phyloP scores from a whole-genome alignment of 495 filamentous ascomycete species.

The Hamigera avellanea region DNA sequence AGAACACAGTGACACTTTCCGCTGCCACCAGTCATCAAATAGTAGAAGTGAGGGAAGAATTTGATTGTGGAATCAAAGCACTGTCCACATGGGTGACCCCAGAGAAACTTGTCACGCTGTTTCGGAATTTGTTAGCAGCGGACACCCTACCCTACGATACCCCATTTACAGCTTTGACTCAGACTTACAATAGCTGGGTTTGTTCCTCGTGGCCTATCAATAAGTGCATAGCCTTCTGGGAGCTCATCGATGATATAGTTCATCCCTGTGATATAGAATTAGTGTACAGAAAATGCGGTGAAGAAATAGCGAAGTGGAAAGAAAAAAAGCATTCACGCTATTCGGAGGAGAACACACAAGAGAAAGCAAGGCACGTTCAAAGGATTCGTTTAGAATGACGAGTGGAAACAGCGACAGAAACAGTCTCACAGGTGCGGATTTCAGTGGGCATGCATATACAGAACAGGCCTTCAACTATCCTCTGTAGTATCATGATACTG shows the following conservation, averaged over 20 bases:
- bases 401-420: not conserved
- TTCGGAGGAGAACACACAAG: no score
- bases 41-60: slow-evolving; percentile 48
- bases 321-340: no score
- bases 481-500: no score
- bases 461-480: no score
- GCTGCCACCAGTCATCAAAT: slow-evolving; percentile 37
- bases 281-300: not conserved
- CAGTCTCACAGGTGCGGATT: no score
- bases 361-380: slow-evolving; percentile 1
- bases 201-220: slow-evolving; percentile 27
- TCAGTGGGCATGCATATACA: no score
- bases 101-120: slow-evolving; percentile 41
- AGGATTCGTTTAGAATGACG: not conserved
- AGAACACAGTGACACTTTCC: slow-evolving; percentile 26
- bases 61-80: slow-evolving; percentile 38
- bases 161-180: not conserved
- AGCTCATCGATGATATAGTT: slow-evolving; percentile 38
- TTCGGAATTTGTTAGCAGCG: slow-evolving; percentile 2
- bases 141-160: not conserved
- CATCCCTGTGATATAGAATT: slow-evolving; percentile 19
- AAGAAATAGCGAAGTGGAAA: not conserved
- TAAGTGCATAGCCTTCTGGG: slow-evolving; percentile 43
- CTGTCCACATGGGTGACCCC: slow-evolving; percentile 40
- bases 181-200: slow-evolving; percentile 26